Percentiles rank a stretch among this genome's conserved stretches.
Evolutionary conservation across 805 yeast genomes (phyloP).

Genomic region (Candida railenensis): DNA sequence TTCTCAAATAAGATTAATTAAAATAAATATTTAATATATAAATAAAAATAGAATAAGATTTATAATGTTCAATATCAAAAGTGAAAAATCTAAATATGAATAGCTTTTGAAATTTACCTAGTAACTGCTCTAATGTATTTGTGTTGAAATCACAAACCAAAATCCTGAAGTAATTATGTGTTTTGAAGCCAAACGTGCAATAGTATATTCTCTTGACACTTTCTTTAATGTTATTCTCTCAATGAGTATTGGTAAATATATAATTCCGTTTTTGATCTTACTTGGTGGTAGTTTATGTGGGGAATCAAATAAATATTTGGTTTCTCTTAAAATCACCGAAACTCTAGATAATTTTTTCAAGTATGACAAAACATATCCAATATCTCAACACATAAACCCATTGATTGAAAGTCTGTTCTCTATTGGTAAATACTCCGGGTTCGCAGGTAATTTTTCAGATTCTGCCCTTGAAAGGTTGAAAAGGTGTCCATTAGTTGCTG

Average conservation of each 20-base stretch:
- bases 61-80: too few relatives aligned
- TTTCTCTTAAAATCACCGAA: constrained; percentile 50
- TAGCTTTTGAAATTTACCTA: too few relatives aligned
- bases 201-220: too few relatives aligned
- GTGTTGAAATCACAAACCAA: background rate
- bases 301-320: constrained; percentile 33
- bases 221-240: too few relatives aligned
- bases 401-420: constrained; percentile 53
- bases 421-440: constrained; percentile 70
- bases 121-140: background rate
- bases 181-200: too few relatives aligned
- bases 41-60: background rate
- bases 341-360: constrained; percentile 48
- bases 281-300: background rate
- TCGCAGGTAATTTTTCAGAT: constrained; percentile 59
- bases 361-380: constrained; percentile 39
- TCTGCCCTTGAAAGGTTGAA: constrained; percentile 48
- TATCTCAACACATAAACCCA: constrained; percentile 42
- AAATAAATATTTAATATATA: background rate
- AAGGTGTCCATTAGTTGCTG: constrained; percentile 62
- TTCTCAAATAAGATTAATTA: constrained; percentile 17
- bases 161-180: too few relatives aligned
- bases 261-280: background rate
- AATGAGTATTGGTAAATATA: background rate
- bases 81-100: too few relatives aligned